Conservation (phyloP, 2,329 filamentous ascomycete genomes). For the Dothideomycetes sp. region DNA sequence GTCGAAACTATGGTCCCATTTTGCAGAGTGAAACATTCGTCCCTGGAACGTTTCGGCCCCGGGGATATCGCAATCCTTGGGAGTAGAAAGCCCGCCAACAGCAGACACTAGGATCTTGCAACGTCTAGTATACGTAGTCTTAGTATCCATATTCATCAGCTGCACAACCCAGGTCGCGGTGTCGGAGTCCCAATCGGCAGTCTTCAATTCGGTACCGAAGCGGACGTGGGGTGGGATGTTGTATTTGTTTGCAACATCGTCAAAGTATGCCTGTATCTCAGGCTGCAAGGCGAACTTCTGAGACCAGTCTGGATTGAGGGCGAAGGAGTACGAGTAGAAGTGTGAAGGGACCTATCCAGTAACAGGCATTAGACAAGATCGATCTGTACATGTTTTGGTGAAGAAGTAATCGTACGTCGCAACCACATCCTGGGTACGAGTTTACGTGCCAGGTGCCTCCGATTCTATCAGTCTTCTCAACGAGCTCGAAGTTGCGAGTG, state of each 20-base stretch:
- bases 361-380: too few species aligned
- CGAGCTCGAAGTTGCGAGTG: conserved; percentile 28
- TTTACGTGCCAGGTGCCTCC: conserved; percentile 27
- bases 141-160: conserved; percentile 14
- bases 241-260: conserved; percentile 16
- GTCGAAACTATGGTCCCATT: conserved; percentile 30
- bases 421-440: conserved; percentile 23
- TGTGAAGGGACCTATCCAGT: conserved; percentile 17
- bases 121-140: conserved; percentile 12
- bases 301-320: conserved; percentile 20
- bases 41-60: conserved; percentile 24
- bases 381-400: too few species aligned
- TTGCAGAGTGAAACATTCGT: conserved; percentile 28
- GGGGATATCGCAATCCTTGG: conserved; percentile 16
- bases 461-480: conserved; percentile 30
- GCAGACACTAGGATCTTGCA: conserved; percentile 18
- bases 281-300: conserved; percentile 10
- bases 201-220: conserved; percentile 15
- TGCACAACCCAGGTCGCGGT: conserved; percentile 17
- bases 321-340: conserved; percentile 23
- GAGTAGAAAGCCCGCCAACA: conserved; percentile 18
- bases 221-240: conserved; percentile 14
- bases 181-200: conserved; percentile 16
- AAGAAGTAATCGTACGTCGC: too few species aligned
- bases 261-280: conserved; percentile 9